Evolutionary conservation across 345 rosid genomes (phyloP).

Genomic region (Gossypium mustelinum): DNA sequence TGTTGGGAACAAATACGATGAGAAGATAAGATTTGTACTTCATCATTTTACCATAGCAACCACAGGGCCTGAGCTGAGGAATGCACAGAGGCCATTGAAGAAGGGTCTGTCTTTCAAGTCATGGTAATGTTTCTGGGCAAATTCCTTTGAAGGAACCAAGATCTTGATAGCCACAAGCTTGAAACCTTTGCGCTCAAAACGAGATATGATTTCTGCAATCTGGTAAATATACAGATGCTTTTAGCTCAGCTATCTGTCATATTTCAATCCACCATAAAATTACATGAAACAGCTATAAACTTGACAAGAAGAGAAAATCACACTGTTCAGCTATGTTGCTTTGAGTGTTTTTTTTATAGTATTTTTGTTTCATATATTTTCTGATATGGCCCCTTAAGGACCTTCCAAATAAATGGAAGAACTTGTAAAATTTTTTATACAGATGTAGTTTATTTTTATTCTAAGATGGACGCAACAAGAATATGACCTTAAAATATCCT

Average conservation of each 20-base stretch:
- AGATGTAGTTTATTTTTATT: no score
- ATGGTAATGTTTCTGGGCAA: slow-evolving; percentile 89
- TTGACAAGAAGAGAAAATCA: neutral
- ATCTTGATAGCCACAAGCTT: slow-evolving; percentile 92
- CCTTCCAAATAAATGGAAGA: no score
- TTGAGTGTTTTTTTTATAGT: neutral
- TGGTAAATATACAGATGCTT: slow-evolving; percentile 23
- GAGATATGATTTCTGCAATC: slow-evolving; percentile 86
- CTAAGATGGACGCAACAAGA: no score
- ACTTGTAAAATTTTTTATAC: no score
- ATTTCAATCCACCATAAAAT: neutral
- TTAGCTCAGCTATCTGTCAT: neutral
- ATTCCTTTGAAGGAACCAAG: slow-evolving; percentile 71
- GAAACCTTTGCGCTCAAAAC: slow-evolving; percentile 95
- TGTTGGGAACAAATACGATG: neutral
- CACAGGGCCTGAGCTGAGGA: slow-evolving; percentile 98
- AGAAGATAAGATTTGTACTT: slow-evolving; percentile 8
- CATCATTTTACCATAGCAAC: slow-evolving; percentile 68
- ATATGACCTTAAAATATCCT: no score
- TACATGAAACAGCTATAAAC: neutral
- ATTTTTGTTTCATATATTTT: neutral
- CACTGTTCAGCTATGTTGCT: neutral
- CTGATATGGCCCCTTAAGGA: no score
- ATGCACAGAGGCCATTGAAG: slow-evolving; percentile 83
- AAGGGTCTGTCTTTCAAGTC: slow-evolving; percentile 93